These are phyloP conservation scores for Solioccasus polychromus DNA, from an alignment of 768 basidiomycete genomes.

Conservation along the genomic window DNA sequence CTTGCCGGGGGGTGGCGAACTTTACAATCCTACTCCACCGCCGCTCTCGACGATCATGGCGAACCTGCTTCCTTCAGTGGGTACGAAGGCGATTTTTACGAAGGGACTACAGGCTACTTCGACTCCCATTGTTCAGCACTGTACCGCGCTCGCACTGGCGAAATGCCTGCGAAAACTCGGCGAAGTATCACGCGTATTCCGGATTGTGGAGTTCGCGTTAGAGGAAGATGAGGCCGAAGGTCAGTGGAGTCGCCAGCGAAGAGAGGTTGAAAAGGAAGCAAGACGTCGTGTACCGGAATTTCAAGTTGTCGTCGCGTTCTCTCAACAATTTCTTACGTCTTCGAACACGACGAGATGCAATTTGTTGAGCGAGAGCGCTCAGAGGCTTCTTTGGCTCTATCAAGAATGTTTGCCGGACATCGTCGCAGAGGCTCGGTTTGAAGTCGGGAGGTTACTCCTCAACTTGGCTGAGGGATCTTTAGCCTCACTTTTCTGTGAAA, in stretches of 20 bases:
- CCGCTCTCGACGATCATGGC: conserved; percentile 68
- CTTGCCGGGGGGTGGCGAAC: conserved; percentile 39
- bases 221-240: conserved; percentile 63
- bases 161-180: conserved; percentile 75
- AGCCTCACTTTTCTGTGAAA: conserved; percentile 12
- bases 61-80: conserved; percentile 72
- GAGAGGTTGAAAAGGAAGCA: conserved; percentile 74
- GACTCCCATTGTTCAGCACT: conserved; percentile 74
- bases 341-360: conserved; percentile 44
- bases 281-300: conserved; percentile 82
- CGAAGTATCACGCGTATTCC: conserved; percentile 47
- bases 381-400: conserved; percentile 83
- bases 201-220: conserved; percentile 47
- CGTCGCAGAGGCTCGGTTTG: conserved; percentile 79
- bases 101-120: conserved; percentile 76
- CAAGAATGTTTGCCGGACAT: conserved; percentile 71
- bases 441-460: conserved; percentile 75
- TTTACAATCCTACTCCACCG: conserved; percentile 74
- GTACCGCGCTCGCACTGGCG: conserved; percentile 72
- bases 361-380: conserved; percentile 75
- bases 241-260: conserved; percentile 64
- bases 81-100: conserved; percentile 71
- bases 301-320: conserved; percentile 80
- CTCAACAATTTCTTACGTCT: conserved; percentile 47
- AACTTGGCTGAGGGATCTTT: conserved; percentile 38